Evolutionary conservation across 306 rosid genomes (phyloP).

Genomic region (Pyrus betulifolia): DNA sequence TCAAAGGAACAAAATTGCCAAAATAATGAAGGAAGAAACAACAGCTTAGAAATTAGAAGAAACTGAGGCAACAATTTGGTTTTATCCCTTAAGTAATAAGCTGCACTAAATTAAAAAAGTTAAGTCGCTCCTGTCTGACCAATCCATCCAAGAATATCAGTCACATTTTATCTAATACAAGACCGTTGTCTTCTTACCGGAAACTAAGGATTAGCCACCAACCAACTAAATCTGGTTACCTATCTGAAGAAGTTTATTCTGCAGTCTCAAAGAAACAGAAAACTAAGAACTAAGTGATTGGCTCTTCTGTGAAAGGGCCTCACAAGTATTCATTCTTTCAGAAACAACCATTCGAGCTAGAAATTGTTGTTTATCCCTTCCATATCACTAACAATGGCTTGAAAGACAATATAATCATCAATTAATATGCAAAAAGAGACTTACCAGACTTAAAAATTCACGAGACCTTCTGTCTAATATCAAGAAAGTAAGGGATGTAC

Average conservation of each 20-base stretch:
- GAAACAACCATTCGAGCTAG: neutral
- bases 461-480: neutral
- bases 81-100: neutral
- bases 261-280: neutral
- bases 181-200: neutral
- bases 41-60: neutral
- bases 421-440: neutral
- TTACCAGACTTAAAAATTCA: neutral
- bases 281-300: neutral
- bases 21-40: neutral
- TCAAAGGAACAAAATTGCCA: neutral
- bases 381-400: neutral
- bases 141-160: neutral
- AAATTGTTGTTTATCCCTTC: neutral
- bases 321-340: neutral
- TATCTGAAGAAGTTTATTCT: neutral
- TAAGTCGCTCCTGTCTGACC: neutral
- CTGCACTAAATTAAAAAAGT: neutral
- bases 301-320: neutral
- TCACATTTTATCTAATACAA: neutral
- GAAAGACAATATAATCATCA: neutral
- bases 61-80: neutral
- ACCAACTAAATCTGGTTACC: neutral
- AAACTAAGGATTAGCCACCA: neutral
- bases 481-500: neutral